Conservation (phyloP, 805 yeast genomes). For the Wickerhamiella parazyma region DNA sequence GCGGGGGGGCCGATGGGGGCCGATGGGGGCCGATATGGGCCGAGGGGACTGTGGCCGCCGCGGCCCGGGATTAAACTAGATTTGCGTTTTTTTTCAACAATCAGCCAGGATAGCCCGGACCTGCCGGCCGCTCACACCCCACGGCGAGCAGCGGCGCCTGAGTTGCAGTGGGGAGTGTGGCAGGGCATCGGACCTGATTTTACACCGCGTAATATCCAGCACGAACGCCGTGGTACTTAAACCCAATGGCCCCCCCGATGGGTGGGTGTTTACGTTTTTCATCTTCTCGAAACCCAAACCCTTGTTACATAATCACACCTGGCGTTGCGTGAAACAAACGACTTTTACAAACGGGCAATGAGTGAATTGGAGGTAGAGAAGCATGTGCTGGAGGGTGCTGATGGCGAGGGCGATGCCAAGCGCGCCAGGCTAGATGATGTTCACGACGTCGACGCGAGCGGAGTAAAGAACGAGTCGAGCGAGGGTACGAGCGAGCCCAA, state of each 20-base stretch:
- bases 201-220: conserved; percentile 7
- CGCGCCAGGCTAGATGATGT: conserved; percentile 10
- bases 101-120: too few species aligned
- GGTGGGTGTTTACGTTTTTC: background rate
- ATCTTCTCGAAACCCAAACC: conserved; percentile 7
- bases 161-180: conserved; percentile 8
- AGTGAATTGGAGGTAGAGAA: conserved; percentile 8
- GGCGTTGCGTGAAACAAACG: too few species aligned
- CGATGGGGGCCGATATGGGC: too few species aligned
- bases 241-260: conserved; percentile 2
- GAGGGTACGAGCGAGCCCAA: background rate
- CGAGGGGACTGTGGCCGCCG: too few species aligned
- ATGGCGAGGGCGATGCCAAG: conserved; percentile 12
- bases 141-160: background rate
- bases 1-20: too few species aligned
- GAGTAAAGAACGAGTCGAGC: conserved; percentile 1
- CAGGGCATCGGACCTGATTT: conserved; percentile 5
- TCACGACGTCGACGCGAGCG: background rate
- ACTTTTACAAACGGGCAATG: too few species aligned
- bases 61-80: too few species aligned
- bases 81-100: too few species aligned
- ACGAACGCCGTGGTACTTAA: conserved; percentile 7
- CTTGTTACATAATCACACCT: conserved; percentile 2
- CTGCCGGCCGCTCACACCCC: too few species aligned
- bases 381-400: conserved; percentile 16